phyloP scores from a whole-genome alignment of 495 filamentous ascomycete species.

The Talaromyces liani region DNA sequence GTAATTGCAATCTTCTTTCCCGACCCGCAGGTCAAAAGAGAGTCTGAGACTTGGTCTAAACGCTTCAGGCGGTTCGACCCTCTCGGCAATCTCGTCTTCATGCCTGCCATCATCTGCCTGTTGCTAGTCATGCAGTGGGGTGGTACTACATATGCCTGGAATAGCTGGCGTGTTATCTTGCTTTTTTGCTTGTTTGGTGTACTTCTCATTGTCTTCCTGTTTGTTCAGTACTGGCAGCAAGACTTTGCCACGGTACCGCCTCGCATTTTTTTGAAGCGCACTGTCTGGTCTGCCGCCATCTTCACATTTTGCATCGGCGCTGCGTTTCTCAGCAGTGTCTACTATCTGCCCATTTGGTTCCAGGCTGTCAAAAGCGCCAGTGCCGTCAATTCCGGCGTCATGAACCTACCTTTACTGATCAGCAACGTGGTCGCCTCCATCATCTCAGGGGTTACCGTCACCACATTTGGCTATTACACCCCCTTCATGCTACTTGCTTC shows the following conservation, averaged over 20 bases:
- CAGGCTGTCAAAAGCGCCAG: slow-evolving; percentile 14
- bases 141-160: slow-evolving; percentile 18
- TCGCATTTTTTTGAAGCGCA: slow-evolving; percentile 1
- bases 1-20: slow-evolving; percentile 26
- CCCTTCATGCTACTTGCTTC: slow-evolving; percentile 48
- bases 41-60: slow-evolving; percentile 14
- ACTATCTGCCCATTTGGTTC: slow-evolving; percentile 7
- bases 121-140: slow-evolving; percentile 22
- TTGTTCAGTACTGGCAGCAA: slow-evolving; percentile 13
- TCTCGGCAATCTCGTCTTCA: slow-evolving; percentile 18
- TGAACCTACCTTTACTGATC: slow-evolving; percentile 19
- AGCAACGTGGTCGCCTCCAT: slow-evolving; percentile 15
- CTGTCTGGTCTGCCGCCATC: background rate
- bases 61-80: slow-evolving; percentile 26
- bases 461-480: slow-evolving; percentile 24
- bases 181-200: slow-evolving; percentile 17
- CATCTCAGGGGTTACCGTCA: slow-evolving; percentile 14
- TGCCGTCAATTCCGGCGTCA: slow-evolving; percentile 22
- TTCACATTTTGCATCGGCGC: background rate
- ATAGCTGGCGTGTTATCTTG: slow-evolving; percentile 14
- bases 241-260: background rate
- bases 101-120: slow-evolving; percentile 22
- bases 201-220: slow-evolving; percentile 19
- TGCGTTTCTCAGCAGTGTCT: slow-evolving; percentile 26
- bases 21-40: slow-evolving; percentile 5